Evolutionary conservation across 2,329 filamentous ascomycete species (phyloP).

Genomic region (Epichloe uncinata): DNA sequence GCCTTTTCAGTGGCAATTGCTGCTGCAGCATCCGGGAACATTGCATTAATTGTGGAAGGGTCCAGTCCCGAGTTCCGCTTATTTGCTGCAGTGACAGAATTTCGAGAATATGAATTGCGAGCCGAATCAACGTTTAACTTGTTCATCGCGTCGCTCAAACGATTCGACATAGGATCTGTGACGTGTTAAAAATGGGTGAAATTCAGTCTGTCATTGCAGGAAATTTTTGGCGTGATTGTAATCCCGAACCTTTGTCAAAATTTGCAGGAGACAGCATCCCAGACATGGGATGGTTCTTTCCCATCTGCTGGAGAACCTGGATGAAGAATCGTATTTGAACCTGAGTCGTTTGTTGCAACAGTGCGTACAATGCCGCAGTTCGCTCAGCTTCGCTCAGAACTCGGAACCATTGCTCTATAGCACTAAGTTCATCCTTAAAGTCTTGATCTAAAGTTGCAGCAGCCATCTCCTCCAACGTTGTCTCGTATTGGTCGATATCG

Average conservation of each 20-base stretch:
- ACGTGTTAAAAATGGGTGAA: constrained; percentile 11
- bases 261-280: constrained; percentile 87
- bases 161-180: constrained; percentile 89
- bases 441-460: constrained; percentile 97
- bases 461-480: constrained; percentile 97
- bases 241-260: constrained; percentile 75
- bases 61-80: constrained; percentile 96
- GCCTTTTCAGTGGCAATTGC: constrained; percentile 98
- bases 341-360: constrained; percentile 96
- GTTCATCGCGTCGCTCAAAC: constrained; percentile 90
- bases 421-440: constrained; percentile 97
- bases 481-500: constrained; percentile 97
- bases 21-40: constrained; percentile 96
- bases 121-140: constrained; percentile 82
- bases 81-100: constrained; percentile 55
- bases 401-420: constrained; percentile 98
- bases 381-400: constrained; percentile 94
- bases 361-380: constrained; percentile 85
- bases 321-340: constrained; percentile 99
- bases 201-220: background rate
- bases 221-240: background rate
- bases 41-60: constrained; percentile 85
- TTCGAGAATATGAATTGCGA: constrained; percentile 74
- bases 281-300: constrained; percentile 94
- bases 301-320: constrained; percentile 97